Conservation (phyloP, 148 eudicot genomes). For the Vaccinium darrowii region DNA sequence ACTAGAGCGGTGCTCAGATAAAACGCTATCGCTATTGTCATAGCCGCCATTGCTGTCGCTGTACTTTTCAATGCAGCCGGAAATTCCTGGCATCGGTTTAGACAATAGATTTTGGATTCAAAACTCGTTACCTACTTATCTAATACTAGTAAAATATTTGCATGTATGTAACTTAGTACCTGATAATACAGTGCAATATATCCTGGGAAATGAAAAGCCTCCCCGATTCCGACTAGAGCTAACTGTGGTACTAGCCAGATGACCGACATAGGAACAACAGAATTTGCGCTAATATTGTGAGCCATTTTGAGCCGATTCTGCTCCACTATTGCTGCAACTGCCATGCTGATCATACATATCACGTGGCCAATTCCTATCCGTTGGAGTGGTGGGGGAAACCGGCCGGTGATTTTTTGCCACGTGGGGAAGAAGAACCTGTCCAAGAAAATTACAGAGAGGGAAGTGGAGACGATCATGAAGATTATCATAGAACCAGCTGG, state of each 20-base stretch:
- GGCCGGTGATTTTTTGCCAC: conserved; percentile 9
- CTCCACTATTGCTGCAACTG: conserved; percentile 30
- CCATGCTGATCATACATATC: conserved; percentile 21
- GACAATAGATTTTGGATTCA: too few species aligned
- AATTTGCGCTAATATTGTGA: not conserved
- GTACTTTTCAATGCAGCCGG: too few species aligned
- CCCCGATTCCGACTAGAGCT: conserved; percentile 36
- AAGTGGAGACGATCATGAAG: conserved; percentile 16
- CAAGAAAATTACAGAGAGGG: conserved; percentile 5
- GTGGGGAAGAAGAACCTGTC: conserved; percentile 19
- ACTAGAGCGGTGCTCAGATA: too few species aligned
- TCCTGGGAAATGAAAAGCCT: conserved; percentile 51
- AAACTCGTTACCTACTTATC: too few species aligned
- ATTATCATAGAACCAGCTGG: conserved; percentile 27
- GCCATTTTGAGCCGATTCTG: conserved; percentile 10
- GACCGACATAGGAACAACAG: conserved; percentile 23
- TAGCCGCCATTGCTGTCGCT: too few species aligned
- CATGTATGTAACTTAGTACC: not conserved
- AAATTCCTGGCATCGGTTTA: too few species aligned
- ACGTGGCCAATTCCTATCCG: conserved; percentile 31
- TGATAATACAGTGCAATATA: conserved; percentile 25
- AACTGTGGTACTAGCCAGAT: conserved; percentile 41
- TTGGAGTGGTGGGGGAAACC: conserved; percentile 21
- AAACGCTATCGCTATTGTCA: too few species aligned
- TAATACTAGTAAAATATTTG: too few species aligned